Percentiles rank a stretch among this genome's conserved stretches.
Conservation (phyloP, 345 rosid genomes). For the Aegle marmelos region DNA sequence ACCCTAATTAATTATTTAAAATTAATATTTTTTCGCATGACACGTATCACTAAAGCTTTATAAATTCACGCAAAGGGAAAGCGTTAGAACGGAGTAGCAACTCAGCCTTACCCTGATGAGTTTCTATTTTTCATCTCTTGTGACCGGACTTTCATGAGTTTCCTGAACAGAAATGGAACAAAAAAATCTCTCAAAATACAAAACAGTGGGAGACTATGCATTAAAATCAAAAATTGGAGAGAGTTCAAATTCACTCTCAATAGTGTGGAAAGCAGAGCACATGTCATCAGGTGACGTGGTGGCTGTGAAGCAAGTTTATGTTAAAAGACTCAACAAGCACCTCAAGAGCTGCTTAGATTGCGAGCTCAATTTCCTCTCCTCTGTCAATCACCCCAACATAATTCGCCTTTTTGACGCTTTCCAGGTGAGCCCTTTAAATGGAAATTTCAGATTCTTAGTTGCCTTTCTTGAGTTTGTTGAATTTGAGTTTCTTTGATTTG, state of each 20-base stretch:
- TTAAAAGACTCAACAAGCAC: conserved; percentile 46
- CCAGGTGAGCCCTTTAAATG: conserved; percentile 30
- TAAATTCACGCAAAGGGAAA: too few species aligned
- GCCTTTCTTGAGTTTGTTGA: too few species aligned
- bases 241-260: conserved; percentile 30
- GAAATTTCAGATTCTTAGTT: not conserved
- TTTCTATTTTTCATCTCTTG: too few species aligned
- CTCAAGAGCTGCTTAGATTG: conserved; percentile 45
- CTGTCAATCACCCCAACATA: conserved; percentile 59
- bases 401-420: conserved; percentile 44
- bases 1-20: too few species aligned
- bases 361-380: conserved; percentile 55
- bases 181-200: not conserved
- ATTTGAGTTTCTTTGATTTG: too few species aligned
- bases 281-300: conserved; percentile 40
- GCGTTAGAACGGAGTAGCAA: too few species aligned
- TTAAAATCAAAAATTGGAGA: conserved; percentile 52
- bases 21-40: too few species aligned
- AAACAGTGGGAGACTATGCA: conserved; percentile 26
- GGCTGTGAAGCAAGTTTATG: conserved; percentile 58
- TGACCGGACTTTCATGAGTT: not conserved
- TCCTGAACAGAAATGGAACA: conserved; percentile 13
- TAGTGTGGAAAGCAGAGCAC: conserved; percentile 54
- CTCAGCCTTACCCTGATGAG: too few species aligned
- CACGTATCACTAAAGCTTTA: too few species aligned